Base-by-base conservation (phyloP, 306 rosid species). In the Corylus americana region DNA sequence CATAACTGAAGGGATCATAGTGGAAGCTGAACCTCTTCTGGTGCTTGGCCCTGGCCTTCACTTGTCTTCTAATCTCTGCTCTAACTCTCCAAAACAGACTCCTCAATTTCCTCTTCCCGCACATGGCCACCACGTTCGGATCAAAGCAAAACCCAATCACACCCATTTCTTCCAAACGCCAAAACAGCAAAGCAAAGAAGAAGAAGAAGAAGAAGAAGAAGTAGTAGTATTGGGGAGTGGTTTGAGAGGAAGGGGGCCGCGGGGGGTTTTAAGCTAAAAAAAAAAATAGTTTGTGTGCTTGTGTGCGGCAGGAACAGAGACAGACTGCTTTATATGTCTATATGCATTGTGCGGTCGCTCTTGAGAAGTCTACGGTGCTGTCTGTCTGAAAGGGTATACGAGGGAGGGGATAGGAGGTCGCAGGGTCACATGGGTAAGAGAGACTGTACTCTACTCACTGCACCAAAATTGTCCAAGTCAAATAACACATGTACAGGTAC, bases 1-100 rank as follows among this genome's bases (percentile, higher is more conserved):
- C 85, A 51, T 90, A 90, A 74, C 90, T 90, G 8, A 88, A 82
- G 80, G 90, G 88, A 50, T 90, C 94, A 25, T 90, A 90, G 84
- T 79, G 64, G 81, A 90, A 90, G 74, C 25, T 76, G 83, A 78
- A 83, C 16, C 78, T 85, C 63, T 85, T 80, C 13, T 45, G 29
- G 3, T n/a, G 48, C 27, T 47, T 81, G n/a, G 77, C 69, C 9
- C 55, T 39, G 25, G 70, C 18, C 76, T 81, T 83, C 53, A 83
- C 35, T 66, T 83, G 84, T 51, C 87, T 85, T 83, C 71, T 88
- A 8, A 88, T 11, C 61, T 85, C 79, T 11, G 90, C 92, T 81
- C 85, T 84, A 0, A 88, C 78, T 77, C 82, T 86, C 92, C 92
- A 79, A 58, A 90, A 85, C 70, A 86, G 71, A 25, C 86, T 83